Conservation (phyloP, 2,329 filamentous ascomycete species). For the Stemphylium vesicarium region DNA sequence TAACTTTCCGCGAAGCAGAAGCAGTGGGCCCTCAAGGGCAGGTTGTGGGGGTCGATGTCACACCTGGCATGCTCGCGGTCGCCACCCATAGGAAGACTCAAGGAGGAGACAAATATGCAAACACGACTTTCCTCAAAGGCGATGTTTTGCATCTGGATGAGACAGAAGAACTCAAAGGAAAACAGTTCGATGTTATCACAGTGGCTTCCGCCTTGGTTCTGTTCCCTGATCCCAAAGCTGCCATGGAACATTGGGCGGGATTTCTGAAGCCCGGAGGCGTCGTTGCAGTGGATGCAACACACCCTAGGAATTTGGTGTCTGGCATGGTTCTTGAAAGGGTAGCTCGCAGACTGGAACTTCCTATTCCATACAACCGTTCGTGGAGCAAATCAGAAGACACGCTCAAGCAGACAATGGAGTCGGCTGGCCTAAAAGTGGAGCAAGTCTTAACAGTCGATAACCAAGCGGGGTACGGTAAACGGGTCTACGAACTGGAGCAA, state of each 20-base stretch:
- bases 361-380: slow-evolving; percentile 46
- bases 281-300: slow-evolving; percentile 49
- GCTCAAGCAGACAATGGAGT: slow-evolving; percentile 40
- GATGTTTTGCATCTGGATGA: slow-evolving; percentile 47
- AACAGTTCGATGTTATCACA: slow-evolving; percentile 46
- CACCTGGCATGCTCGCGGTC: slow-evolving; percentile 49
- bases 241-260: slow-evolving; percentile 47
- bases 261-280: slow-evolving; percentile 52
- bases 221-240: slow-evolving; percentile 47
- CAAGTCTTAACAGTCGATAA: slow-evolving; percentile 40
- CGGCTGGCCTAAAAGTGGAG: slow-evolving; percentile 46
- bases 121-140: slow-evolving; percentile 46
- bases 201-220: slow-evolving; percentile 52
- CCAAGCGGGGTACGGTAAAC: slow-evolving; percentile 41
- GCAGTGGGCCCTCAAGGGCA: slow-evolving; percentile 46
- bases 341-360: slow-evolving; percentile 39
- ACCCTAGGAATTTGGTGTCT: slow-evolving; percentile 47
- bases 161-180: slow-evolving; percentile 30
- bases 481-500: slow-evolving; percentile 36
- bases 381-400: slow-evolving; percentile 45
- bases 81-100: slow-evolving; percentile 41
- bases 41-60: slow-evolving; percentile 53
- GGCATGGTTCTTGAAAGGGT: slow-evolving; percentile 49
- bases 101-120: slow-evolving; percentile 34
- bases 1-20: slow-evolving; percentile 50